A percentile compares a stretch with the other conserved stretches of the same genome.
Evolutionary conservation across 179 eudicot genomes (phyloP).

Genomic region (Corrigiola litoralis): DNA sequence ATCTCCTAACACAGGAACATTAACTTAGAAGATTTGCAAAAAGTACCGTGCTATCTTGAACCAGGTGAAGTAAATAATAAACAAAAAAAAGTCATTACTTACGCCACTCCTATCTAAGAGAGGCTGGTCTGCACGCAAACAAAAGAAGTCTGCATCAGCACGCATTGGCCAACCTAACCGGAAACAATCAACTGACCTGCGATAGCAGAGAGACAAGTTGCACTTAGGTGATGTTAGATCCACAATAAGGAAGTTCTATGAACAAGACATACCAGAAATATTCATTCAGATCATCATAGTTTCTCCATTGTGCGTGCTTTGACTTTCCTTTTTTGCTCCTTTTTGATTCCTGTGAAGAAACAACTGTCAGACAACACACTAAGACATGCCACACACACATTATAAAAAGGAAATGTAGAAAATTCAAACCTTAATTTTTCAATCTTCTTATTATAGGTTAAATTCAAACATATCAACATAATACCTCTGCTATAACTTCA

Average conservation of each 20-base stretch:
- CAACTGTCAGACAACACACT: neutral
- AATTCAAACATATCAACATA: neutral
- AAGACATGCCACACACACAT: neutral
- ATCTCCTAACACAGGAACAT: neutral
- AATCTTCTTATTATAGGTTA: too few relatives aligned
- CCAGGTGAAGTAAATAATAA: neutral
- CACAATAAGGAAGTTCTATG: neutral
- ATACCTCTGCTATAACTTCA: slow-evolving; percentile 75
- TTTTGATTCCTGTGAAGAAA: slow-evolving; percentile 60
- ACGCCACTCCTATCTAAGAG: slow-evolving; percentile 58
- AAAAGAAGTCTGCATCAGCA: slow-evolving; percentile 81
- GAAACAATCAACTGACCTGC: slow-evolving; percentile 91
- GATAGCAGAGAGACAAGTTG: neutral
- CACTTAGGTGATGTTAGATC: neutral
- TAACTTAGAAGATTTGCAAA: neutral
- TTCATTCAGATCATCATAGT: slow-evolving; percentile 94
- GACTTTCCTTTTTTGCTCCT: slow-evolving; percentile 75
- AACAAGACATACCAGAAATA: slow-evolving; percentile 65
- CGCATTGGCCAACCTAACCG: slow-evolving; percentile 99
- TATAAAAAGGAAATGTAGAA: neutral
- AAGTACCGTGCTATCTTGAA: neutral
- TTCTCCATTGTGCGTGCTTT: slow-evolving; percentile 95
- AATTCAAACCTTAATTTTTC: too few relatives aligned
- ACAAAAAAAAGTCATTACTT: slow-evolving; percentile 5
- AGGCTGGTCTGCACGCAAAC: slow-evolving; percentile 29